These are phyloP conservation scores for Tolypocladium inflatum DNA, from an alignment of 2,329 filamentous ascomycete genomes.

Conservation along the genomic window DNA sequence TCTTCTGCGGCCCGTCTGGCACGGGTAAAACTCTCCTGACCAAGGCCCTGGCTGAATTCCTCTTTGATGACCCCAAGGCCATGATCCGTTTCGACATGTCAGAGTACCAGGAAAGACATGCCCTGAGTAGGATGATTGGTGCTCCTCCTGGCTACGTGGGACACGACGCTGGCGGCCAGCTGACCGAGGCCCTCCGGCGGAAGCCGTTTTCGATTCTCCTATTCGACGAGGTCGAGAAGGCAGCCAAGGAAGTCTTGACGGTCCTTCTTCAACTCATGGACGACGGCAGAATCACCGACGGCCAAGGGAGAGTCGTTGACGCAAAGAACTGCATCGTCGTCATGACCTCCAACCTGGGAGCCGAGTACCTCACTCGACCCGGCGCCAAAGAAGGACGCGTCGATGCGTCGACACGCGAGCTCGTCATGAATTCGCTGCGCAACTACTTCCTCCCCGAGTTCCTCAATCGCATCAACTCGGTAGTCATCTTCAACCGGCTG, in stretches of 20 bases:
- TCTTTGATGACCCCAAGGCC: conserved; percentile 92
- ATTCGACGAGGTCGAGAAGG: conserved; percentile 98
- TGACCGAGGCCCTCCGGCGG: conserved; percentile 88
- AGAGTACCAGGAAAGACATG: conserved; percentile 95
- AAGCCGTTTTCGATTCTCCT: conserved; percentile 96
- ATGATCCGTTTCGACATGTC: conserved; percentile 99
- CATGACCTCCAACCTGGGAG: conserved; percentile 96
- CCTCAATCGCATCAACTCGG: conserved; percentile 92
- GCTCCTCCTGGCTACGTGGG: conserved; percentile 95
- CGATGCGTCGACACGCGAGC: conserved; percentile 72
- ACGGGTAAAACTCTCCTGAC: conserved; percentile 97
- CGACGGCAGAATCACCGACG: conserved; percentile 95
- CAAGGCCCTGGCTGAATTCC: conserved; percentile 92
- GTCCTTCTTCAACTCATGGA: conserved; percentile 99
- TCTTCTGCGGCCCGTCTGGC: conserved; percentile 97
- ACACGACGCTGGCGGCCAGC: conserved; percentile 89
- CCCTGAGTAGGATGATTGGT: conserved; percentile 94
- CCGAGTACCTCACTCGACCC: conserved; percentile 80
- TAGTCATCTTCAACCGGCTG: conserved; percentile 97
- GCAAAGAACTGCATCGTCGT: conserved; percentile 98
- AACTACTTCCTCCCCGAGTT: conserved; percentile 98
- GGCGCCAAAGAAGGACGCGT: conserved; percentile 73
- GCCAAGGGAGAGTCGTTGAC: conserved; percentile 89
- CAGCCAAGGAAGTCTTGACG: conserved; percentile 92
- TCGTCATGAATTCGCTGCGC: conserved; percentile 84